Percentiles rank a stretch among this genome's conserved stretches.
Evolutionary conservation across 2,329 filamentous ascomycete species (phyloP).

Genomic region (Pseudocercospora cruenta): DNA sequence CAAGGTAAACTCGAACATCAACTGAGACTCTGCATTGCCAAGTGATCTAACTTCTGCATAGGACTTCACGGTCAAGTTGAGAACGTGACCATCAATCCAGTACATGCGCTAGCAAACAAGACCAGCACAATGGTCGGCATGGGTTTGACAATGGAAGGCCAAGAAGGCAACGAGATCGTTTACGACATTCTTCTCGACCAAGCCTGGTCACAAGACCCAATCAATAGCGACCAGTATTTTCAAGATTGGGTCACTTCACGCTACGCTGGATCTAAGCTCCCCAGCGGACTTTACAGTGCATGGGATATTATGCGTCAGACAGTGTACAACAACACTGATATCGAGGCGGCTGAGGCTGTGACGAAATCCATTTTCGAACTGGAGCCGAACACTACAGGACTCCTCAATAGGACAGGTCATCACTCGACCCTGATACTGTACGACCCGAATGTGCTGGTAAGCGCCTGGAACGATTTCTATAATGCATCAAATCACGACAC

Average conservation of each 20-base stretch:
- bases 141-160: conserved; percentile 55
- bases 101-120: conserved; percentile 49
- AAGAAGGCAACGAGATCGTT: conserved; percentile 59
- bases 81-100: conserved; percentile 53
- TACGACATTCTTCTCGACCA: conserved; percentile 57
- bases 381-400: conserved; percentile 46
- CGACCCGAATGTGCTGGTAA: conserved; percentile 42
- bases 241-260: conserved; percentile 50
- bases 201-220: conserved; percentile 51
- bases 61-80: conserved; percentile 52
- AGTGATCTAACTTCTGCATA: conserved; percentile 29
- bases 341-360: conserved; percentile 45
- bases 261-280: conserved; percentile 39
- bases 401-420: conserved; percentile 47
- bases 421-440: conserved; percentile 50
- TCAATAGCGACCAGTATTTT: conserved; percentile 53
- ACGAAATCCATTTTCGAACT: conserved; percentile 54
- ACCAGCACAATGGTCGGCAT: conserved; percentile 50
- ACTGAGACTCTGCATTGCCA: neutral
- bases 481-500: conserved; percentile 39
- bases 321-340: conserved; percentile 56
- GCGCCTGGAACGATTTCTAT: conserved; percentile 48
- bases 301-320: conserved; percentile 53
- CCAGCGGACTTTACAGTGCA: conserved; percentile 44
- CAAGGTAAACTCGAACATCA: neutral